phyloP scores from a whole-genome alignment of 306 rosid genomes.

The Mucuna pruriens region DNA sequence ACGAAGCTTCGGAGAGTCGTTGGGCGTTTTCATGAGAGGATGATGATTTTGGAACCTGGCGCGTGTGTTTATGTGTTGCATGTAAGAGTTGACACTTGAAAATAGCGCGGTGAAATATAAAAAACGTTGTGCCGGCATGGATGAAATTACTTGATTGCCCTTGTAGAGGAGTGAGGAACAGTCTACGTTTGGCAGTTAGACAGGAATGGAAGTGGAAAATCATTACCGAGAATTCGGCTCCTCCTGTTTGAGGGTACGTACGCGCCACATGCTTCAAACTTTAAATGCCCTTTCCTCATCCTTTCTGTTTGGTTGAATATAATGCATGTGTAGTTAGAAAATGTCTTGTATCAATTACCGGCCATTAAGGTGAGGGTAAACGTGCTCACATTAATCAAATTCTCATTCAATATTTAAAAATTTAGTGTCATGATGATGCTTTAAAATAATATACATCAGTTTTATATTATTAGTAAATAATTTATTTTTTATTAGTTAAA shows the following conservation, averaged over 20 bases:
- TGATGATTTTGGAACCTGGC: neutral
- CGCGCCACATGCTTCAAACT: constrained; percentile 30
- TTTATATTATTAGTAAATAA: no score
- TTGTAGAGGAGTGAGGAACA: neutral
- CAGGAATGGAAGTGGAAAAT: neutral
- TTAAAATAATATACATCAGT: no score
- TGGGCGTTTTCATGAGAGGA: constrained; percentile 47
- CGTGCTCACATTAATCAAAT: no score
- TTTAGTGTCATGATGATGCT: no score
- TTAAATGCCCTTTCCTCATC: constrained; percentile 16
- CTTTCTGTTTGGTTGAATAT: neutral
- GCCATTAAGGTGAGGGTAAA: no score
- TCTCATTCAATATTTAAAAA: no score
- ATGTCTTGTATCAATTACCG: no score
- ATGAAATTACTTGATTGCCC: constrained; percentile 25
- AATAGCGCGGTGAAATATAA: constrained; percentile 35
- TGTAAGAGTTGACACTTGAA: constrained; percentile 5
- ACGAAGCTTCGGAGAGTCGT: constrained; percentile 50
- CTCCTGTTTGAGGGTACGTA: neutral
- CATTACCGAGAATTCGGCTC: neutral
- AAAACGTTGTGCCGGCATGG: constrained; percentile 37
- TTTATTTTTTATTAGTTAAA: no score
- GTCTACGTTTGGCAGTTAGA: constrained; percentile 27
- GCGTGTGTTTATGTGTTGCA: neutral
- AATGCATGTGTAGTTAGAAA: no score